phyloP scores from a whole-genome alignment of 2,329 filamentous ascomycete species.

The Bipolaris victoriae region DNA sequence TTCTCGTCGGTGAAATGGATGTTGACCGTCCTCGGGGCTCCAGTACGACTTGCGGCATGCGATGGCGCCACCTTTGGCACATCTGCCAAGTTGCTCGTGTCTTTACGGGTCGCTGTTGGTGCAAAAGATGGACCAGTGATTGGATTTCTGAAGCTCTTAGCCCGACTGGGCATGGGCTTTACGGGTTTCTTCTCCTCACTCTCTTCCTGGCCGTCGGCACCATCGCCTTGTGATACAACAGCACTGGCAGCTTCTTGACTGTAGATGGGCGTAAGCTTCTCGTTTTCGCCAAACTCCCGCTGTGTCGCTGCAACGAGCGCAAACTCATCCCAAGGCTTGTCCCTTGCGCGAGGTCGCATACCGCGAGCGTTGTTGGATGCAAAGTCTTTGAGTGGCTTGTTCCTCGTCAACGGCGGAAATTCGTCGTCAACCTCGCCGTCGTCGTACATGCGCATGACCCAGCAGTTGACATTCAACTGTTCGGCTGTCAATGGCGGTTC shows the following conservation, averaged over 20 bases:
- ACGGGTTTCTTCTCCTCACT: slow-evolving; percentile 28
- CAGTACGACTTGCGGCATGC: slow-evolving; percentile 62
- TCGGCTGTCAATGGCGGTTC: slow-evolving; percentile 69
- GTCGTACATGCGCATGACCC: slow-evolving; percentile 82
- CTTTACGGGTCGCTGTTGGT: slow-evolving; percentile 54
- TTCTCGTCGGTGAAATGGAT: slow-evolving; percentile 75
- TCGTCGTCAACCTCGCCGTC: slow-evolving; percentile 86
- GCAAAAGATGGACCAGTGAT: slow-evolving; percentile 59
- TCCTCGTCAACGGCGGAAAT: slow-evolving; percentile 78
- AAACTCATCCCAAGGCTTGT: slow-evolving; percentile 82
- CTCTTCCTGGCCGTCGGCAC: slow-evolving; percentile 17
- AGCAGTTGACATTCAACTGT: slow-evolving; percentile 79
- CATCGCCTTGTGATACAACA: slow-evolving; percentile 26
- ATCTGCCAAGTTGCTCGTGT: slow-evolving; percentile 53
- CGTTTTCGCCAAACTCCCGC: slow-evolving; percentile 72
- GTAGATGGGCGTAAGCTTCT: slow-evolving; percentile 70
- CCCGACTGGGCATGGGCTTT: slow-evolving; percentile 44
- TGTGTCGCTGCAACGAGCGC: slow-evolving; percentile 75
- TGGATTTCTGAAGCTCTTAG: slow-evolving; percentile 56
- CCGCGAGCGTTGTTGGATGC: slow-evolving; percentile 78
- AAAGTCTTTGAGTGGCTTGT: slow-evolving; percentile 76
- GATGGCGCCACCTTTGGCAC: slow-evolving; percentile 52
- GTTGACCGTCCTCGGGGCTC: slow-evolving; percentile 72
- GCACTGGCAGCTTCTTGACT: slow-evolving; percentile 58
- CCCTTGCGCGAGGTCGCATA: slow-evolving; percentile 68